Base-by-base conservation (phyloP, 192 early-diverging fungal genomes). In the Linderina pennispora region DNA sequence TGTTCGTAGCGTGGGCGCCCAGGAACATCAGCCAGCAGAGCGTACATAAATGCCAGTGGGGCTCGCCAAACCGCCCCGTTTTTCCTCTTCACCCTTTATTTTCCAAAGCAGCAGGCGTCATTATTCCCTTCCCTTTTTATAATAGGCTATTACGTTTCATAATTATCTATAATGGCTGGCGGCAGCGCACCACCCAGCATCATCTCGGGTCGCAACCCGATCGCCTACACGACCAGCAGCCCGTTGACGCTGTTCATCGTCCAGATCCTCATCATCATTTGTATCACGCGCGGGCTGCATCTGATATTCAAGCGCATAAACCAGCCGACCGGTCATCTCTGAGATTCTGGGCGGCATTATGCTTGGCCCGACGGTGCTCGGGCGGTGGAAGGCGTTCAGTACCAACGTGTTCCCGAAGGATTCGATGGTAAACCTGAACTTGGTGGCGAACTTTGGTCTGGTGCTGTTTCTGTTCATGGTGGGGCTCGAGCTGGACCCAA, bases 281-380 rank as follows among this genome's bases (percentile, higher is more conserved):
- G 53, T 39, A 57, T 90, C 23, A 81, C 83, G 23, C 80, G 92
- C 23, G 14, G 86, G 31, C 53, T 97, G 8, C 78, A 80, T 18
- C 9, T 86, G 22, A 50, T 57, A 3, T 60, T 97, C 17, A 58
- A 57, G 13, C 69, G 73, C 22, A 45, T 93, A 8, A 53, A 72
- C 36, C 92, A 97, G 59, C 94, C 94, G 0, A 60, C 75, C n/a
- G 3, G 94, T 94, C 25, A 95, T 97, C 38, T 85, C 92, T 23
- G 94, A 97, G 58, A 83, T 97, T 35, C 55, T 95, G 21, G 91
- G 85, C 18, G 92, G 92, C 8, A 90, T 95, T 40, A 55, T 94
- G 4, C 78, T 96, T 5, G 95, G 95, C 0, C 91, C 90, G 2
- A 86, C 91, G 1, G 88, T 79, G 1, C 74, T 96, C 22, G 88